Conservation (phyloP, 2,329 filamentous ascomycete species). For the Fusarium sambucinum region DNA sequence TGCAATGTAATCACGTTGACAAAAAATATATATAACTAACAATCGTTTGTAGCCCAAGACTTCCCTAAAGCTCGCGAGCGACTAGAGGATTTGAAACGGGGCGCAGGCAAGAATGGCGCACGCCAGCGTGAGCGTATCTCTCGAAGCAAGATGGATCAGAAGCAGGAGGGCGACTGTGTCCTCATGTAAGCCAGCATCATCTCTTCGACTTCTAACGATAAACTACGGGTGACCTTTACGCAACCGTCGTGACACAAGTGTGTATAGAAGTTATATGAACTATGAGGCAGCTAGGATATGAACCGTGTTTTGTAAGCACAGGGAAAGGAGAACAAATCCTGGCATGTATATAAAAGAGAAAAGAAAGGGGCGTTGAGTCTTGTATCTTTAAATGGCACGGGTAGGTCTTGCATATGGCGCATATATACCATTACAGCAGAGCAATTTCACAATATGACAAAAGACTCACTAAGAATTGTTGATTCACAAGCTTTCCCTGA, state of each 20-base stretch:
- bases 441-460: background rate
- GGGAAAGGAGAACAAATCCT: background rate
- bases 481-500: background rate
- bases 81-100: slow-evolving; percentile 87
- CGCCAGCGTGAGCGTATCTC: slow-evolving; percentile 84
- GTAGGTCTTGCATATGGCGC: slow-evolving; percentile 12
- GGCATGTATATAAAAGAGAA: slow-evolving; percentile 7
- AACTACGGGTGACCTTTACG: slow-evolving; percentile 7
- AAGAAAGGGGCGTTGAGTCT: slow-evolving; percentile 28
- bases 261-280: slow-evolving; percentile 2
- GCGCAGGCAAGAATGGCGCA: slow-evolving; percentile 74
- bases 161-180: slow-evolving; percentile 88
- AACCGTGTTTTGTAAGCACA: background rate
- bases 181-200: slow-evolving; percentile 73
- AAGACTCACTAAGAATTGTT: background rate
- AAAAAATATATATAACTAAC: slow-evolving; percentile 45
- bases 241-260: background rate
- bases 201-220: background rate
- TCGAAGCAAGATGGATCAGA: slow-evolving; percentile 82
- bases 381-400: slow-evolving; percentile 26
- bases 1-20: slow-evolving; percentile 51
- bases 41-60: slow-evolving; percentile 77
- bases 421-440: slow-evolving; percentile 21
- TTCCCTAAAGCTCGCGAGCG: slow-evolving; percentile 93
- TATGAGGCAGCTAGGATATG: background rate